Conservation (phyloP, 495 filamentous ascomycete species). For the Penicillium egyptiacum region DNA sequence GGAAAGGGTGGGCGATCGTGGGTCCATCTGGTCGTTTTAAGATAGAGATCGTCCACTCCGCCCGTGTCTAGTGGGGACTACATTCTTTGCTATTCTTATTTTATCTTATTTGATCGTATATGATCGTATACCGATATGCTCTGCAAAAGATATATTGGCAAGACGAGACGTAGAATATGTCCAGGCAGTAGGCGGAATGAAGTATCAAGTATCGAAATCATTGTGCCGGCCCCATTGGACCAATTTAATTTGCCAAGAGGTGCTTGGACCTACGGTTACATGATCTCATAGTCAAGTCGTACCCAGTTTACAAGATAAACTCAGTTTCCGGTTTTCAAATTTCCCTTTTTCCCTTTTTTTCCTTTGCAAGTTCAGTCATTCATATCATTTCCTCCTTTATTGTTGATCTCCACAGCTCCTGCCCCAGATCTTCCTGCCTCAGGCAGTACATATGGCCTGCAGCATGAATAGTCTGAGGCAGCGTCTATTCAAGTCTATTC, state of each 20-base stretch:
- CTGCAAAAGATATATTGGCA: neutral
- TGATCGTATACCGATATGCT: neutral
- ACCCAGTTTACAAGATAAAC: neutral
- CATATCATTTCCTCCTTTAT: no score
- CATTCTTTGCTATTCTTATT: neutral
- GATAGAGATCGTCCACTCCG: constrained; percentile 2
- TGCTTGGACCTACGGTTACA: neutral
- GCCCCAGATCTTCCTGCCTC: no score
- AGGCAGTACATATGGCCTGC: no score
- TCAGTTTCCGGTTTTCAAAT: neutral
- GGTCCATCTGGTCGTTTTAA: neutral
- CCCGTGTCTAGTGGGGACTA: neutral
- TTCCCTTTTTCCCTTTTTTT: no score
- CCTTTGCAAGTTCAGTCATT: no score
- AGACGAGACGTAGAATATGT: neutral
- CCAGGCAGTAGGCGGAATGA: neutral
- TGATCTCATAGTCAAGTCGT: neutral
- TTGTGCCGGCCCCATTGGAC: neutral
- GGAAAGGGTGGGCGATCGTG: neutral
- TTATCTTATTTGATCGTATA: neutral
- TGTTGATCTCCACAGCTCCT: no score
- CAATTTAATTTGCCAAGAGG: neutral
- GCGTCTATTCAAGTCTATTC: no score
- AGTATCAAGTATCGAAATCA: neutral
- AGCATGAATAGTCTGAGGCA: no score